Conservation (phyloP, 176 grass and related monocot genomes). For the Eleusine coracana region DNA sequence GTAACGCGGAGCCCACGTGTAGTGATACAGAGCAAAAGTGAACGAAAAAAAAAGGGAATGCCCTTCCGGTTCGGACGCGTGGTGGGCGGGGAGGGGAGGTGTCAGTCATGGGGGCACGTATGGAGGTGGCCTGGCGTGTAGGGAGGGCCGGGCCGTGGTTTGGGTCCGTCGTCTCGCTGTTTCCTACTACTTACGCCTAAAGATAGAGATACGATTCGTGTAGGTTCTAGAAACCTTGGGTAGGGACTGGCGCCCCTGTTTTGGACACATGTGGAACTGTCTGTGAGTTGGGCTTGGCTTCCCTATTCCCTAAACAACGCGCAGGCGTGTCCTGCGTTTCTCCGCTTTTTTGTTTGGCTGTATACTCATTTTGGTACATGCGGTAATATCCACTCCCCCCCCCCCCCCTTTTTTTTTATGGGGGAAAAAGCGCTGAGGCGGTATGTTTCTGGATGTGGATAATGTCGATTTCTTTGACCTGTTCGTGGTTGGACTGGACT, state of each 20-base stretch:
- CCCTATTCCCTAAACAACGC: neutral
- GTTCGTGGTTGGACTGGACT: neutral
- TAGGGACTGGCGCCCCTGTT: neutral
- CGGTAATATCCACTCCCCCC: neutral
- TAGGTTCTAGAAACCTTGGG: slow-evolving; percentile 58
- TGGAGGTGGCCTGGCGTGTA: neutral
- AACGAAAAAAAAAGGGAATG: no score
- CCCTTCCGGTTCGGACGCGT: neutral
- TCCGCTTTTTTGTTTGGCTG: neutral
- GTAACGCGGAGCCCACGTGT: accelerated
- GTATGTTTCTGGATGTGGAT: neutral
- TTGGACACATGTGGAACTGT: slow-evolving; percentile 17
- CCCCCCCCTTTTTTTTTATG: neutral
- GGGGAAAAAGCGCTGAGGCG: neutral
- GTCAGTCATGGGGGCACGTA: slow-evolving; percentile 48
- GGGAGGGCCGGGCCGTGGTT: neutral
- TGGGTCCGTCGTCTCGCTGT: neutral
- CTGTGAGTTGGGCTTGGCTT: neutral
- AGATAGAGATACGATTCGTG: slow-evolving; percentile 1
- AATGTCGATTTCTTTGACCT: neutral
- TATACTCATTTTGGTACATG: slow-evolving; percentile 4
- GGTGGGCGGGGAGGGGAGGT: slow-evolving; percentile 13
- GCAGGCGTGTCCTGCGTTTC: neutral
- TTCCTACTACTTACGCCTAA: neutral
- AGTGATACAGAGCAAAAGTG: neutral